These are phyloP conservation scores for Thraustochytrium striatum DNA, from an alignment of 352 stramenopile species.

Conservation along the genomic window DNA sequence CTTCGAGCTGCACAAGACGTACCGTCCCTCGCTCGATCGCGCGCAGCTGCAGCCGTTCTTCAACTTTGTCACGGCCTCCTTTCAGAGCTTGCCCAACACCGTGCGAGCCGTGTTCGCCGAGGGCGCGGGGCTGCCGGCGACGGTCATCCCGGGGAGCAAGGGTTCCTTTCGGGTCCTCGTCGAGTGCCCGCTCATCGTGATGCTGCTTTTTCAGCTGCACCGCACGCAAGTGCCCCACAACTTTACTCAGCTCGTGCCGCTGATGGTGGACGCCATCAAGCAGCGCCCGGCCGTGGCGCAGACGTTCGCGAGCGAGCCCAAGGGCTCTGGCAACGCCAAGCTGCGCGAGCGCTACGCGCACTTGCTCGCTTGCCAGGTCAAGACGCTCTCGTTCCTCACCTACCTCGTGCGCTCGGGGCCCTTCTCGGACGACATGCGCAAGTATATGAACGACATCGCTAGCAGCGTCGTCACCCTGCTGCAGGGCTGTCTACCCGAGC, in stretches of 20 bases:
- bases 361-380: constrained; percentile 90
- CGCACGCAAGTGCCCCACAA: constrained; percentile 90
- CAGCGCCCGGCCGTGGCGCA: constrained; percentile 65
- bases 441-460: constrained; percentile 79
- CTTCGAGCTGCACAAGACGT: constrained; percentile 95
- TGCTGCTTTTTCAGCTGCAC: constrained; percentile 97
- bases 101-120: background rate
- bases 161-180: constrained; percentile 91
- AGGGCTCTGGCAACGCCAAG: background rate
- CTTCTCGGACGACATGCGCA: constrained; percentile 58
- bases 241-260: constrained; percentile 85
- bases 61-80: constrained; percentile 65
- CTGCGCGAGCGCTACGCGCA: constrained; percentile 58
- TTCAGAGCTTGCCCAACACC: background rate
- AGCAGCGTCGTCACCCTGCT: constrained; percentile 89
- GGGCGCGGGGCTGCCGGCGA: background rate
- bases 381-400: constrained; percentile 95
- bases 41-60: constrained; percentile 79
- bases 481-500: constrained; percentile 85
- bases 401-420: constrained; percentile 88
- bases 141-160: constrained; percentile 67
- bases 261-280: constrained; percentile 93
- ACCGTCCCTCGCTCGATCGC: constrained; percentile 75
- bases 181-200: constrained; percentile 94
- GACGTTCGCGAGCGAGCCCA: background rate